These are phyloP conservation scores for Linum trigynum DNA, from an alignment of 345 rosid species.

Conservation along the genomic window DNA sequence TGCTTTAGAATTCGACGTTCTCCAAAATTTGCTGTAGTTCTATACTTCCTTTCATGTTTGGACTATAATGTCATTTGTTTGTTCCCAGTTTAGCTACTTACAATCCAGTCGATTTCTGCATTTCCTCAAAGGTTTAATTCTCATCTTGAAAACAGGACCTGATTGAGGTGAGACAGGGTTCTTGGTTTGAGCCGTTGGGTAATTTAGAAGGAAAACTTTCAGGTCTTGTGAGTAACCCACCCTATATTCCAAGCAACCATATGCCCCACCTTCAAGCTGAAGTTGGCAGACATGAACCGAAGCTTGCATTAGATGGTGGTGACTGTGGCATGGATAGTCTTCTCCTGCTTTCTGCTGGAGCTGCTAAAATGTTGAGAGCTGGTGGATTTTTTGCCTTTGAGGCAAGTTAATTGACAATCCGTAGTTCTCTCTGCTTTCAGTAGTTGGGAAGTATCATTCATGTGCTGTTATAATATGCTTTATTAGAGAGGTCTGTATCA, in stretches of 20 bases:
- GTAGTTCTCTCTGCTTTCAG: background rate
- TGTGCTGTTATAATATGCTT: background rate
- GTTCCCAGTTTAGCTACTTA: background rate
- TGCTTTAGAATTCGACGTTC: background rate
- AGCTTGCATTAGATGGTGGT: constrained; percentile 87
- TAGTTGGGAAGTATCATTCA: background rate
- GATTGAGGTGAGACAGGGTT: constrained; percentile 63
- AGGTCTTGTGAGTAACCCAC: constrained; percentile 84
- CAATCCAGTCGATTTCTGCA: background rate
- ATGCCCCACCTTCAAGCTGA: constrained; percentile 71
- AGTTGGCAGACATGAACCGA: constrained; percentile 85
- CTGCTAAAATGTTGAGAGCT: constrained; percentile 56
- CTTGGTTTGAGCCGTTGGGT: constrained; percentile 73
- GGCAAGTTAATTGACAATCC: constrained; percentile 25
- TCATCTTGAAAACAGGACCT: constrained; percentile 28
- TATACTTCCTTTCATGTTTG: background rate
- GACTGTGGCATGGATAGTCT: constrained; percentile 57
- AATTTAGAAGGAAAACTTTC: constrained; percentile 56
- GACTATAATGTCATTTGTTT: background rate
- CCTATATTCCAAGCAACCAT: constrained; percentile 68
- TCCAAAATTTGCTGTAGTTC: no score
- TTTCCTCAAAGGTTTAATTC: background rate
- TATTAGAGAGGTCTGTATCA: background rate
- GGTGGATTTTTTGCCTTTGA: constrained; percentile 86
- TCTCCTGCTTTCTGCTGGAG: constrained; percentile 54